These are phyloP conservation scores for Scenedesmus sp. DNA, from an alignment of 163 green algal genomes.

Conservation along the genomic window DNA sequence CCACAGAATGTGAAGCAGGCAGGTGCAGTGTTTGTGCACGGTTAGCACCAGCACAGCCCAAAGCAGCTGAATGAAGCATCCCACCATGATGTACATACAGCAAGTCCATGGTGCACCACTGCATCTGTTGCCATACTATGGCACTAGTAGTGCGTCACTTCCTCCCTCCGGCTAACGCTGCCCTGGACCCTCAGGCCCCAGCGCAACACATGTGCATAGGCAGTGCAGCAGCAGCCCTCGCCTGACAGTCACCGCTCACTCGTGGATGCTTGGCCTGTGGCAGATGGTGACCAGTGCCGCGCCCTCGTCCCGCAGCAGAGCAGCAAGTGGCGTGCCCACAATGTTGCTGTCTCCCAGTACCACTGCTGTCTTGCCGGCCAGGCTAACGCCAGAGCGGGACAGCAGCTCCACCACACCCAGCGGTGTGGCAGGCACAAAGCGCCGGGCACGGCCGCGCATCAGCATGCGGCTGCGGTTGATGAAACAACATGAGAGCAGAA, in stretches of 20 bases:
- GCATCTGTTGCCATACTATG: too few species aligned
- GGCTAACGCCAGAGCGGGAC: slow-evolving; percentile 66
- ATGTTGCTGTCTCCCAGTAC: slow-evolving; percentile 83
- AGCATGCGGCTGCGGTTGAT: slow-evolving; percentile 74
- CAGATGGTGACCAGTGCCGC: slow-evolving; percentile 84
- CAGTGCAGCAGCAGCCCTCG: background rate
- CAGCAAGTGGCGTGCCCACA: slow-evolving; percentile 87
- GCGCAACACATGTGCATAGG: too few species aligned
- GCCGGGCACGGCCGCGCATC: slow-evolving; percentile 76
- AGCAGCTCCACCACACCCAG: slow-evolving; percentile 88
- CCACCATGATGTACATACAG: too few species aligned
- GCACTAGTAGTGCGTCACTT: too few species aligned
- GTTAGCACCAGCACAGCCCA: background rate
- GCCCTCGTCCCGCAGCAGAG: slow-evolving; percentile 83
- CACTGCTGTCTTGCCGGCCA: slow-evolving; percentile 74
- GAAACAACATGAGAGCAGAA: background rate
- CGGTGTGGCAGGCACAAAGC: slow-evolving; percentile 88
- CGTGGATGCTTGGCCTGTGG: slow-evolving; percentile 77
- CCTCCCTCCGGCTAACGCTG: too few species aligned
- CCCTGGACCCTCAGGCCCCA: too few species aligned
- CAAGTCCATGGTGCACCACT: too few species aligned
- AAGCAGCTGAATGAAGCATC: background rate
- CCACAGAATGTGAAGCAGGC: background rate
- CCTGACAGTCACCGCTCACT: slow-evolving; percentile 55
- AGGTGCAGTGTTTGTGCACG: background rate